Conservation (phyloP, 2,329 filamentous ascomycete genomes). For the Escovopsis sp. region DNA sequence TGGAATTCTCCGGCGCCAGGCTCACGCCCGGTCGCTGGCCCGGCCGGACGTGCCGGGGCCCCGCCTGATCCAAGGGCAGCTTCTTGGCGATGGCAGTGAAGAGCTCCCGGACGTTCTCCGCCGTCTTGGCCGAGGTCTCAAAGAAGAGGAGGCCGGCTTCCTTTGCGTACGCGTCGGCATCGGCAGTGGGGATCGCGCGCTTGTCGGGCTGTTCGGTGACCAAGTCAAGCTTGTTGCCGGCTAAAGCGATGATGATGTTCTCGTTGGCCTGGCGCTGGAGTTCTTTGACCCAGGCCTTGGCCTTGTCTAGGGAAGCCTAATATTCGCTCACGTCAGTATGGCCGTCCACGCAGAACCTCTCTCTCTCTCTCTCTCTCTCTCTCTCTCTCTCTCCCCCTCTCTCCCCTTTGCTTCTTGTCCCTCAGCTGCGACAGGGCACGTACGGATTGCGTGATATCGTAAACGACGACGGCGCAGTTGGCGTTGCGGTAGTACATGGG, state of each 20-base stretch:
- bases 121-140: slow-evolving; percentile 94
- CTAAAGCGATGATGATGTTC: slow-evolving; percentile 97
- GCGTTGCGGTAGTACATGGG: slow-evolving; percentile 99
- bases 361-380: no score
- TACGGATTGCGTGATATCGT: slow-evolving; percentile 99
- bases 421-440: slow-evolving; percentile 18
- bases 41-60: slow-evolving; percentile 69
- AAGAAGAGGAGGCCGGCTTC: slow-evolving; percentile 95
- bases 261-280: slow-evolving; percentile 97
- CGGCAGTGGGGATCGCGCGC: slow-evolving; percentile 74
- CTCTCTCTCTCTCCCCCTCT: not conserved
- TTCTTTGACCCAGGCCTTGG: slow-evolving; percentile 98
- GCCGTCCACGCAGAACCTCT: no score
- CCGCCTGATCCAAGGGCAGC: slow-evolving; percentile 86
- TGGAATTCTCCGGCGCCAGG: slow-evolving; percentile 40
- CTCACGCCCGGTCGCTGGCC: slow-evolving; percentile 46
- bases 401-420: not conserved
- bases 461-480: slow-evolving; percentile 97
- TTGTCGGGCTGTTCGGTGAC: slow-evolving; percentile 92
- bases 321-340: slow-evolving; percentile 6
- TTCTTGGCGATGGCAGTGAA: slow-evolving; percentile 98
- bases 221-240: slow-evolving; percentile 94
- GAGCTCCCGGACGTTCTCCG: slow-evolving; percentile 87
- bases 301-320: slow-evolving; percentile 93
- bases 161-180: slow-evolving; percentile 87